Conservation (phyloP, 2,329 filamentous ascomycete species). For the Trichophyton schoenleinii region DNA sequence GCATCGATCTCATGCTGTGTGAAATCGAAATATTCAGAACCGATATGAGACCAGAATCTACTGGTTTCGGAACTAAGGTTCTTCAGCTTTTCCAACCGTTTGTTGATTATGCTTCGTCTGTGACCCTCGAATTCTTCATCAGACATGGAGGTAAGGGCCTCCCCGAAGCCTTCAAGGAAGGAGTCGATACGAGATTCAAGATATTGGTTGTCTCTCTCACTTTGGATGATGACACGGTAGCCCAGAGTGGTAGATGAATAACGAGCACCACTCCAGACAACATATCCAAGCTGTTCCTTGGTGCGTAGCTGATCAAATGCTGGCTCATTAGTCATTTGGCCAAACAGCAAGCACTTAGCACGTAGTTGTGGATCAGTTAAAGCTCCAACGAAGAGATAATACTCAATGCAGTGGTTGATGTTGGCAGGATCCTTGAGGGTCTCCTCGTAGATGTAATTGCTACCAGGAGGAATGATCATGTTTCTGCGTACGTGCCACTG, state of each 20-base stretch:
- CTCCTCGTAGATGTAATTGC: slow-evolving; percentile 73
- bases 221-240: slow-evolving; percentile 85
- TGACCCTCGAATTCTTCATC: slow-evolving; percentile 78
- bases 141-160: slow-evolving; percentile 60
- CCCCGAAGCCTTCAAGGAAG: slow-evolving; percentile 59
- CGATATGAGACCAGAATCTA: slow-evolving; percentile 75
- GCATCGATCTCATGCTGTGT: slow-evolving; percentile 70
- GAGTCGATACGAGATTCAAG: slow-evolving; percentile 77
- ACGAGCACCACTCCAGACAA: slow-evolving; percentile 73
- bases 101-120: slow-evolving; percentile 78
- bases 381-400: slow-evolving; percentile 58
- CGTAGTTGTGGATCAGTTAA: slow-evolving; percentile 56
- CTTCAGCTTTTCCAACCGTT: slow-evolving; percentile 80
- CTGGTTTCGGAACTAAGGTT: slow-evolving; percentile 76
- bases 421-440: slow-evolving; percentile 75
- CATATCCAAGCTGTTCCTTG: slow-evolving; percentile 94
- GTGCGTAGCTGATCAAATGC: slow-evolving; percentile 90
- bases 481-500: slow-evolving; percentile 73
- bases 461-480: slow-evolving; percentile 62
- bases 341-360: slow-evolving; percentile 67
- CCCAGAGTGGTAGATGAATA: slow-evolving; percentile 65
- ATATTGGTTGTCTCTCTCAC: slow-evolving; percentile 71
- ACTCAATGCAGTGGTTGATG: slow-evolving; percentile 76
- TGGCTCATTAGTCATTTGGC: slow-evolving; percentile 85
- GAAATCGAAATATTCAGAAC: slow-evolving; percentile 80